Evolutionary conservation across 805 yeast species (phyloP), one percentile per base, ranked within the genome.

Genomic region (Yarrowia osloensis): DNA sequence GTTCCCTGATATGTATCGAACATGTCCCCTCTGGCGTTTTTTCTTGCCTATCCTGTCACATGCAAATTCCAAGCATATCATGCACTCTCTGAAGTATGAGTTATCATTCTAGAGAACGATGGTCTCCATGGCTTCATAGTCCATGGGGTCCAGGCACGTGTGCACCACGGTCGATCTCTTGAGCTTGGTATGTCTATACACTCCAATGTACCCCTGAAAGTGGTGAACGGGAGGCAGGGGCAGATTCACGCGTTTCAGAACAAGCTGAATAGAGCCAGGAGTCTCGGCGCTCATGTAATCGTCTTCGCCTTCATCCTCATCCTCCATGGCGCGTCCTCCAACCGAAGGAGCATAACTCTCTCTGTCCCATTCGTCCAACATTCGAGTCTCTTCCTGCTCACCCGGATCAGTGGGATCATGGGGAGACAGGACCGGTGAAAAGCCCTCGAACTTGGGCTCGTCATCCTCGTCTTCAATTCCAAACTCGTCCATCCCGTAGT

Each of bases 151-250:
- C 12, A 61, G 21, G 31, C 54, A 44, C 17, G 66, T 61, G 33
- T 61, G 66, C n/a, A 61, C 54, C 42, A 61, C 44, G 3, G 54
- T 61, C 29, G 66, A 44, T 21, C 54, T 19, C 7, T 61, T 61
- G n/a, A 24, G 52, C 54, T 44, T 61, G 54, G 66, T 44, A 13
- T 61, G 54, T 46, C 66, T 17, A 13, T 44, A 61, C 40, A 61
- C 66, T 22, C 66, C 66, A 44, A 61, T 61, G 44, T 31, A 61
- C 9, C 66, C 66, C 33, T 46, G 66, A 21, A 61, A 61, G 42
- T 61, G 66, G 15, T 44, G 66, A 13, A 31, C 44, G 5, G 66
- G 54, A 26, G 66, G 66, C 3, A 61, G 31, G 2, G 66, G 52
- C 12, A 61, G 35, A 21, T 44, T 22, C 0, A 6, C 52, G 12